These are phyloP conservation scores for Brasenia schreberi DNA, from an alignment of 164 flowering plant species.

Conservation along the genomic window DNA sequence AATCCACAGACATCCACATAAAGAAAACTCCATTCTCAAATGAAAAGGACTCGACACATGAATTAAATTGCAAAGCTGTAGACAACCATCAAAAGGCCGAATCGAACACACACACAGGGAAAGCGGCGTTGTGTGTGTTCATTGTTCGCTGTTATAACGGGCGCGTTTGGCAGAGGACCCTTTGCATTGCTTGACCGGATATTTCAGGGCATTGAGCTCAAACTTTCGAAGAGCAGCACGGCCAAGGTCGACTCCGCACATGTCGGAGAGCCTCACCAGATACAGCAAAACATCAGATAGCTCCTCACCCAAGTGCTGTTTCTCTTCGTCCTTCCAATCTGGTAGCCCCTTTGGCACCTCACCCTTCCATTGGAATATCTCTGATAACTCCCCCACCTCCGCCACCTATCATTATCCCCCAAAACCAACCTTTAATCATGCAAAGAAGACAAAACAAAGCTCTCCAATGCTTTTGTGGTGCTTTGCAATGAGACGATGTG, in stretches of 20 bases:
- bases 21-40: too few species aligned
- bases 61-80: too few species aligned
- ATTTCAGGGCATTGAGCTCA: constrained; percentile 27
- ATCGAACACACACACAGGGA: not conserved
- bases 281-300: constrained; percentile 43
- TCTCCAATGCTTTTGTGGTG: too few species aligned
- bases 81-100: too few species aligned
- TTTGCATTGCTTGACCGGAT: constrained; percentile 16
- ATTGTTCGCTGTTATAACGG: not conserved
- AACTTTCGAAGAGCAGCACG: constrained; percentile 33
- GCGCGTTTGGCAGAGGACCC: constrained; percentile 8
- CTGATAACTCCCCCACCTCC: constrained; percentile 31
- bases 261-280: constrained; percentile 31
- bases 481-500: too few species aligned
- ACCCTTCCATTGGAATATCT: constrained; percentile 47
- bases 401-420: constrained; percentile 14
- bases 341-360: constrained; percentile 38
- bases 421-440: too few species aligned
- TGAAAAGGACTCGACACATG: too few species aligned
- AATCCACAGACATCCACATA: too few species aligned
- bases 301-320: constrained; percentile 43
- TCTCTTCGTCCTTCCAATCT: constrained; percentile 27
- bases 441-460: too few species aligned
- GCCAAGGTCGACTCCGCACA: constrained; percentile 46
- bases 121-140: not conserved